phyloP scores from a whole-genome alignment of 441 rosid species.

The Daphne laureola region DNA sequence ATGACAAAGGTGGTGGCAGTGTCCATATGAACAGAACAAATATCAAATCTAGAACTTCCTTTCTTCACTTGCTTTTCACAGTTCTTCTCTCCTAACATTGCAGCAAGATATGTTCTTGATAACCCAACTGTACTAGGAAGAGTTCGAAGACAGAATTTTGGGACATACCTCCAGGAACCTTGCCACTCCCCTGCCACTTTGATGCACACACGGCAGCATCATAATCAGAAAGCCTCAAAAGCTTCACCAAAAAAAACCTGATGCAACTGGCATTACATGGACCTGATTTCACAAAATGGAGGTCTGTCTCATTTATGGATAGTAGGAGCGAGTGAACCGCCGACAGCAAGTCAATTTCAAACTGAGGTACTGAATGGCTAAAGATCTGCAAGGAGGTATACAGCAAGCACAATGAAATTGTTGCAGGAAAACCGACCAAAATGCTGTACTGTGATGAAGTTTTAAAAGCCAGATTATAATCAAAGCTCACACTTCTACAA shows the following conservation, averaged over 20 bases:
- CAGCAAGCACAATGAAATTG: not conserved
- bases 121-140: too few species aligned
- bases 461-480: too few species aligned
- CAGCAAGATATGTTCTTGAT: too few species aligned
- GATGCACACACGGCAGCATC: constrained; percentile 84
- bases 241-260: constrained; percentile 66
- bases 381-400: constrained; percentile 38
- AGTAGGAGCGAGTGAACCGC: constrained; percentile 50
- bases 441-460: too few species aligned
- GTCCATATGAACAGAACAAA: too few species aligned
- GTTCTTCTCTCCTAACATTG: too few species aligned
- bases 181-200: constrained; percentile 74
- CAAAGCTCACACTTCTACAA: too few species aligned
- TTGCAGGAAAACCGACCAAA: too few species aligned
- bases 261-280: constrained; percentile 77
- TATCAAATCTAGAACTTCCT: too few species aligned
- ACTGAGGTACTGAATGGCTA: constrained; percentile 42
- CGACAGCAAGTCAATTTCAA: constrained; percentile 48
- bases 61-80: not conserved
- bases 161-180: constrained; percentile 84
- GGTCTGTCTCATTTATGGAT: constrained; percentile 50
- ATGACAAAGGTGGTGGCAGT: too few species aligned
- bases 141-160: not conserved
- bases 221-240: constrained; percentile 64
- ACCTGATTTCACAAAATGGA: constrained; percentile 46